A percentile compares a stretch with the other conserved stretches of the same genome.
These are phyloP conservation scores for Jatropha curcas DNA, from an alignment of 345 rosid species.

Conservation along the genomic window DNA sequence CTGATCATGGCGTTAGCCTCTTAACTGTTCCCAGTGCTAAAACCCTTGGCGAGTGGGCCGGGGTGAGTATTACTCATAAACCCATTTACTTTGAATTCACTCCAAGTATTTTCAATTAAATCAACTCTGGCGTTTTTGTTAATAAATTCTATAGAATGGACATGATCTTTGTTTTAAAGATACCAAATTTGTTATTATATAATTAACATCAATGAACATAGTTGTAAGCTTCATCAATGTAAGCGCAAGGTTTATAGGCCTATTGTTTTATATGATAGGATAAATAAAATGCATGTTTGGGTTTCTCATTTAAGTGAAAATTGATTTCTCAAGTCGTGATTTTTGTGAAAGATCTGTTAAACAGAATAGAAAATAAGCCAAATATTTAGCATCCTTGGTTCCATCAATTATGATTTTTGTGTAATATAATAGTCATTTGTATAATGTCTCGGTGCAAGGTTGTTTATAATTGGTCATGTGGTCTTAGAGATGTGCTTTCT, in stretches of 20 bases:
- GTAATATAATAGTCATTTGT: too few species aligned
- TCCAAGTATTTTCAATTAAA: background rate
- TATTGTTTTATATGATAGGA: too few species aligned
- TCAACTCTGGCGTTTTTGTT: background rate
- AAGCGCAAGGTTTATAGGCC: background rate
- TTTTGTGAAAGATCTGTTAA: too few species aligned
- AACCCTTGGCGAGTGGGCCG: constrained; percentile 92
- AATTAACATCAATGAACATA: too few species aligned
- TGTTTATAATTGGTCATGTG: background rate
- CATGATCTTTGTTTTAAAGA: background rate
- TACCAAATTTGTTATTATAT: too few species aligned
- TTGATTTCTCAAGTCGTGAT: too few species aligned
- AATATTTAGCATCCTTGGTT: too few species aligned
- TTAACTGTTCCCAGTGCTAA: constrained; percentile 80
- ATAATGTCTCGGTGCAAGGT: background rate
- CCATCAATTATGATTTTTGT: too few species aligned
- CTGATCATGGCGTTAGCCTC: constrained; percentile 64
- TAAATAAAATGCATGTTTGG: too few species aligned
- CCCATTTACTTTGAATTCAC: background rate
- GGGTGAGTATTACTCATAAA: constrained; percentile 54
- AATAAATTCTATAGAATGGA: background rate
- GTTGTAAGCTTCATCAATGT: background rate
- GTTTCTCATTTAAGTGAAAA: too few species aligned
- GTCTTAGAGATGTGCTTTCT: too few species aligned
- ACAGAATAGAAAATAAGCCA: too few species aligned